Evolutionary conservation across 202 grass and related monocot species (phyloP).

Genomic region (Musa balbisiana): DNA sequence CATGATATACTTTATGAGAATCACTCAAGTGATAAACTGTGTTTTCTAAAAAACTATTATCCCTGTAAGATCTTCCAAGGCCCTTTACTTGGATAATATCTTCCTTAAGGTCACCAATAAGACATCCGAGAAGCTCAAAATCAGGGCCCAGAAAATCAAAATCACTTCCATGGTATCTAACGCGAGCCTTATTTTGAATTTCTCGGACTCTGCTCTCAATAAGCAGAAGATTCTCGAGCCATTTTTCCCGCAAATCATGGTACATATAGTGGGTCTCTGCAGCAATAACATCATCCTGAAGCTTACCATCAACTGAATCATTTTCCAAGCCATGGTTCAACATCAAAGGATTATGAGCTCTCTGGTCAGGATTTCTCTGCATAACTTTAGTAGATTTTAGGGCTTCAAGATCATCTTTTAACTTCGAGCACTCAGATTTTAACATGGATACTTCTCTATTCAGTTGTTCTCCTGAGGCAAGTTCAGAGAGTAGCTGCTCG

Average conservation of each 20-base stretch:
- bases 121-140: constrained; percentile 61
- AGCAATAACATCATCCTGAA: constrained; percentile 33
- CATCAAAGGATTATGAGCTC: constrained; percentile 19
- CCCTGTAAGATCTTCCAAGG: constrained; percentile 25
- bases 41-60: constrained; percentile 32
- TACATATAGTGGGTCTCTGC: constrained; percentile 15
- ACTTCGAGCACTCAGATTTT: constrained; percentile 68
- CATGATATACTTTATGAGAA: constrained; percentile 23
- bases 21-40: constrained; percentile 25
- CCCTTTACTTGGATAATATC: constrained; percentile 28
- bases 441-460: constrained; percentile 64
- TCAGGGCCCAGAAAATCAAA: constrained; percentile 78
- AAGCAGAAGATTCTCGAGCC: constrained; percentile 60
- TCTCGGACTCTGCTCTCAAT: constrained; percentile 85
- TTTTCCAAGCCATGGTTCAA: constrained; percentile 6
- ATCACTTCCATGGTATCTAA: constrained; percentile 62
- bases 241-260: constrained; percentile 46
- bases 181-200: constrained; percentile 70
- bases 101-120: constrained; percentile 75
- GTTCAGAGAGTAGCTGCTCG: constrained; percentile 60
- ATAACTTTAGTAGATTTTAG: constrained; percentile 51
- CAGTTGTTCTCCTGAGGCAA: constrained; percentile 70
- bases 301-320: constrained; percentile 26
- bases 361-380: constrained; percentile 26
- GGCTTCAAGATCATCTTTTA: constrained; percentile 73